Percentiles rank a stretch among this genome's conserved stretches.
These are phyloP conservation scores for Helianthus tuberosus DNA, from an alignment of 129 eudicot genomes.

Conservation along the genomic window DNA sequence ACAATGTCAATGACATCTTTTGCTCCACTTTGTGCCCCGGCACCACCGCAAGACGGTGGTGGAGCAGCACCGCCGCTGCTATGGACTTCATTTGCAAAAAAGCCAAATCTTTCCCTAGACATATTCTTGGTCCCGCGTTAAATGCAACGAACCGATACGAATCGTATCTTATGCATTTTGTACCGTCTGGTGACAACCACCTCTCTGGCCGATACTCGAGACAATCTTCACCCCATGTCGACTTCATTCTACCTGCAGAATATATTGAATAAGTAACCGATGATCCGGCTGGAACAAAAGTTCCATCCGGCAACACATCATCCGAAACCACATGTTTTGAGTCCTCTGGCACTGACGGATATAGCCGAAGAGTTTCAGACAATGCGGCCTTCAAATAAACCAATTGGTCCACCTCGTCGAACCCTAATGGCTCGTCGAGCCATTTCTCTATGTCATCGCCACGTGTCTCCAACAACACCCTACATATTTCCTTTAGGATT, in stretches of 20 bases:
- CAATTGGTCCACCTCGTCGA: slow-evolving; percentile 76
- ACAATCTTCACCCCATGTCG: slow-evolving; percentile 80
- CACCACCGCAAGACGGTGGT: slow-evolving; percentile 63
- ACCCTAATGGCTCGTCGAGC: slow-evolving; percentile 63
- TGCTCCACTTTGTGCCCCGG: slow-evolving; percentile 80
- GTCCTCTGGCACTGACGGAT: slow-evolving; percentile 92
- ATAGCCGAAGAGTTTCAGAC: slow-evolving; percentile 75
- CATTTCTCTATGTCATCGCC: slow-evolving; percentile 65
- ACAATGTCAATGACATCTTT: slow-evolving; percentile 84
- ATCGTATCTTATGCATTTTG: slow-evolving; percentile 53
- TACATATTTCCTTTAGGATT: slow-evolving; percentile 55
- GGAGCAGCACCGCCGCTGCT: slow-evolving; percentile 79
- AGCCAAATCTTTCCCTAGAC: slow-evolving; percentile 80
- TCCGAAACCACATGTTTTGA: slow-evolving; percentile 75
- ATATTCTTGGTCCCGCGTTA: slow-evolving; percentile 83
- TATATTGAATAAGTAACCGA: slow-evolving; percentile 80
- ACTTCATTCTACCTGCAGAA: slow-evolving; percentile 78
- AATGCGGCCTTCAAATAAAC: slow-evolving; percentile 73
- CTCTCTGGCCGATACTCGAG: slow-evolving; percentile 78
- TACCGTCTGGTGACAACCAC: slow-evolving; percentile 60
- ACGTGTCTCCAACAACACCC: slow-evolving; percentile 77
- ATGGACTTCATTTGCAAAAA: slow-evolving; percentile 84
- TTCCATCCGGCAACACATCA: slow-evolving; percentile 77
- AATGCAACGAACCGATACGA: slow-evolving; percentile 71
- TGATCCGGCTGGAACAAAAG: slow-evolving; percentile 84